A percentile compares a stretch with the other conserved stretches of the same genome.
phyloP scores from a whole-genome alignment of 2,329 filamentous ascomycete species.

The Neophaeococcomyces mojaviensis region DNA sequence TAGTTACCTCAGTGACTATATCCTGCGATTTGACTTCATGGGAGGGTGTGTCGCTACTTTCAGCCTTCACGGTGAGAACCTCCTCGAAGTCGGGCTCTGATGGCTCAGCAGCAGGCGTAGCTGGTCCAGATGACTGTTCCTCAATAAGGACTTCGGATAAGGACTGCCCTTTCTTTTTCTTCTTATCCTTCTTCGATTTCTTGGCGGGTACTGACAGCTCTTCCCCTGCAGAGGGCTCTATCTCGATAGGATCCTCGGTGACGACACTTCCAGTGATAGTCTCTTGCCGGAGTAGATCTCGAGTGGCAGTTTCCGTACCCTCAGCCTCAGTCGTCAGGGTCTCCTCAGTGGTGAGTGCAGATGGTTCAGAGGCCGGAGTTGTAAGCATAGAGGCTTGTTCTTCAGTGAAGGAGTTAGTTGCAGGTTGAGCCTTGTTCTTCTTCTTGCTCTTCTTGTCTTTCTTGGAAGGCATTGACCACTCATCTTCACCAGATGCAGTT shows the following conservation, averaged over 20 bases:
- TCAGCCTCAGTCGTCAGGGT: not conserved
- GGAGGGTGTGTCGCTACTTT: no score
- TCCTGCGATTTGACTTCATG: no score
- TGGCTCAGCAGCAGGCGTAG: no score
- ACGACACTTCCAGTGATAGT: no score
- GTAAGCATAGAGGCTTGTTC: not conserved
- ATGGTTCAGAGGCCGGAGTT: not conserved
- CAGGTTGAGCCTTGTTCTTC: conserved; percentile 4
- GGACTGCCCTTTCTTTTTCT: conserved; percentile 1
- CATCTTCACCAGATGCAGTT: conserved; percentile 6
- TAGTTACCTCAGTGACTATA: not conserved
- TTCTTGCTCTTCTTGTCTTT: conserved; percentile 24
- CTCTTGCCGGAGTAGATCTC: no score
- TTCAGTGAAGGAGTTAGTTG: not conserved
- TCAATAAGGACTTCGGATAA: no score
- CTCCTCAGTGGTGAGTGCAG: not conserved
- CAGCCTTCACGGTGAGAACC: no score
- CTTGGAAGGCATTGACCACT: conserved; percentile 21
- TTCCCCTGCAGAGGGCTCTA: not conserved
- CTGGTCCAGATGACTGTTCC: no score
- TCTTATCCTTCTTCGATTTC: conserved; percentile 12
- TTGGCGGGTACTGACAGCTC: not conserved
- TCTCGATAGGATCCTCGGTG: not conserved
- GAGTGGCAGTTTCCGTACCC: no score
- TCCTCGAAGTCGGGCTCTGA: no score